These are phyloP conservation scores for Cynara cardunculus DNA, from an alignment of 129 eudicot genomes.

Conservation along the genomic window DNA sequence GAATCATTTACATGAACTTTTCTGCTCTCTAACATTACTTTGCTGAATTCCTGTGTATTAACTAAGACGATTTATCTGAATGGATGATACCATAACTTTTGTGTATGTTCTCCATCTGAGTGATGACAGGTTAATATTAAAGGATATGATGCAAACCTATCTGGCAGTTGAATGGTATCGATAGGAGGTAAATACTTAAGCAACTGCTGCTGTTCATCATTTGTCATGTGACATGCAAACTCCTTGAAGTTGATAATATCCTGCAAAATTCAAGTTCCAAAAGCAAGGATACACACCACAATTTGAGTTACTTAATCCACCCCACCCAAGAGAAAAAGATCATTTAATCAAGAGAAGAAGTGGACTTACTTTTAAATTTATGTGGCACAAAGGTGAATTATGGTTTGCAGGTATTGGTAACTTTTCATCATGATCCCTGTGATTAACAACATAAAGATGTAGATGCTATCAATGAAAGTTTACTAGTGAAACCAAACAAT, in stretches of 20 bases:
- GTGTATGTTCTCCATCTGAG: neutral
- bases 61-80: neutral
- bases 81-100: neutral
- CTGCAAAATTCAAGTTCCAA: constrained; percentile 31
- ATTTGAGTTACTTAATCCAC: neutral
- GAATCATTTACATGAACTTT: neutral
- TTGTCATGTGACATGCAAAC: constrained; percentile 34
- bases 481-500: neutral
- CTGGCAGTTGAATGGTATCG: constrained; percentile 37
- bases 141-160: constrained; percentile 35
- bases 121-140: neutral
- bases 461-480: neutral
- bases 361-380: constrained; percentile 47
- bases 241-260: constrained; percentile 46
- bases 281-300: neutral
- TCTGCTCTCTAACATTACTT: neutral
- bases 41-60: neutral
- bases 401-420: constrained; percentile 43
- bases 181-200: constrained; percentile 46
- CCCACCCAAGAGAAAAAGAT: neutral
- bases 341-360: neutral
- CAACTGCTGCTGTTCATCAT: constrained; percentile 46
- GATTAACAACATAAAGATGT: neutral
- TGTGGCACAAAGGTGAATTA: constrained; percentile 40
- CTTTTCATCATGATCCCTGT: constrained; percentile 51